Percentiles rank a stretch among this genome's conserved stretches.
These are phyloP conservation scores for Edaphochlamys debaryana DNA, from an alignment of 139 green algal genomes.

Conservation along the genomic window DNA sequence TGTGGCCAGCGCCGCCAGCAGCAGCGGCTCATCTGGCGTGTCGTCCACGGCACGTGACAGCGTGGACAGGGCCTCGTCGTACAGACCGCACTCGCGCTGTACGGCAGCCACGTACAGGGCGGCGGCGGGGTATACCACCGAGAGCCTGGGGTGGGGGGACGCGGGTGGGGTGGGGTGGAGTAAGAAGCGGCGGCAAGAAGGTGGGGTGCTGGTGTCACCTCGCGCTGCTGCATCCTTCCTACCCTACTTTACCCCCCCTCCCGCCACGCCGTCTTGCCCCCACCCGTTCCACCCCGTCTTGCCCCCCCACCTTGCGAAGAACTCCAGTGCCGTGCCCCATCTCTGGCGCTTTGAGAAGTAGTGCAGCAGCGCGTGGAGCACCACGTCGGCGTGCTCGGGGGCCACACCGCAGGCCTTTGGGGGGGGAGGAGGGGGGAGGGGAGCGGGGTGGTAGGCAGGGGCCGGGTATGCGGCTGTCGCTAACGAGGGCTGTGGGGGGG, in stretches of 20 bases:
- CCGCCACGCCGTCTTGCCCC: too few species aligned
- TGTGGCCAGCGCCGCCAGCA: constrained; percentile 53
- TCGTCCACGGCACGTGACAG: constrained; percentile 36
- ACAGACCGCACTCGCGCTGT: constrained; percentile 47
- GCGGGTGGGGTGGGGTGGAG: neutral
- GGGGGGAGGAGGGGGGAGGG: neutral
- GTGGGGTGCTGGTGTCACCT: too few species aligned
- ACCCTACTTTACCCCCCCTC: neutral
- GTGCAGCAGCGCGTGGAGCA: constrained; percentile 57
- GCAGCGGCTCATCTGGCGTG: constrained; percentile 10
- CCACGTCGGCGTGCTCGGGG: constrained; percentile 64
- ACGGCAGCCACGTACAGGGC: constrained; percentile 49
- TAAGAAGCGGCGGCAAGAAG: too few species aligned
- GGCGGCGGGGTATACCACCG: constrained; percentile 19
- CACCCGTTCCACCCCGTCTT: neutral
- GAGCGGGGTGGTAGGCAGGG: neutral
- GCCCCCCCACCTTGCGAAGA: constrained; percentile 49
- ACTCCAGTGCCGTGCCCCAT: constrained; percentile 54
- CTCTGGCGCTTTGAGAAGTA: constrained; percentile 57
- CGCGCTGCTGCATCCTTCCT: too few species aligned
- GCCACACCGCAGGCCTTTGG: constrained; percentile 35
- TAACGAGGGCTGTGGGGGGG: too few species aligned
- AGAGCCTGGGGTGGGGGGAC: constrained; percentile 20
- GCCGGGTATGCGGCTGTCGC: too few species aligned
- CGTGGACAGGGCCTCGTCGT: constrained; percentile 39